A percentile compares a stretch with the other conserved stretches of the same genome.
Conservation (phyloP, 23 red algal species). For the Gracilaria caudata region DNA sequence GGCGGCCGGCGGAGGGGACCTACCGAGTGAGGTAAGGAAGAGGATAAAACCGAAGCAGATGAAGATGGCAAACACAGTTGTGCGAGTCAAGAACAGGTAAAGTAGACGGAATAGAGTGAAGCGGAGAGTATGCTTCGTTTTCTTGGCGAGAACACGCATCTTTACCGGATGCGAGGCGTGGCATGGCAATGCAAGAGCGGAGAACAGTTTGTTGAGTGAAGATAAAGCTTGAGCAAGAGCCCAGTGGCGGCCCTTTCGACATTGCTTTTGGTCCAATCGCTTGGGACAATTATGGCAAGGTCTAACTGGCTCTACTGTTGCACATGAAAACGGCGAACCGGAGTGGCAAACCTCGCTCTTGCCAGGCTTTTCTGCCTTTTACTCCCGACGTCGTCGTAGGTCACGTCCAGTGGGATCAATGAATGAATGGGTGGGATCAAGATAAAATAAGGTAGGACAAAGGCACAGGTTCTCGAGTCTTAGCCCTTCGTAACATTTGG, state of each 20-base stretch:
- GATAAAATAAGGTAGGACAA: too few relatives aligned
- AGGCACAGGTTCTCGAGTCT: too few relatives aligned
- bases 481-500: too few relatives aligned
- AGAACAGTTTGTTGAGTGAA: too few relatives aligned
- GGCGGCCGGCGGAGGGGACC: slow-evolving; percentile 6
- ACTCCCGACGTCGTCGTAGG: too few relatives aligned
- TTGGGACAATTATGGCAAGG: background rate
- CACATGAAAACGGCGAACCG: too few relatives aligned
- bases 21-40: slow-evolving; percentile 8
- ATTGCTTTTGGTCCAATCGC: slow-evolving; percentile 31
- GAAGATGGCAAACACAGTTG: background rate
- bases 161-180: background rate
- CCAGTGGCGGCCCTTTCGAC: slow-evolving; percentile 1
- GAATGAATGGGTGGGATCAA: too few relatives aligned
- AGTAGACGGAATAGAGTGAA: slow-evolving; percentile 17
- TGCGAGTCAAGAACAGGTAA: slow-evolving; percentile 10
- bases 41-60: background rate
- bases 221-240: background rate
- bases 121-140: slow-evolving; percentile 9
- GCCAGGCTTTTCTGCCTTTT: too few relatives aligned
- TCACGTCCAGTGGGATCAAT: too few relatives aligned
- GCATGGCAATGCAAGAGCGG: background rate
- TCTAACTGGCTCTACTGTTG: too few relatives aligned
- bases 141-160: slow-evolving; percentile 18
- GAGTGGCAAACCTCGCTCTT: too few relatives aligned